Base-by-base conservation (phyloP, 805 yeast species). In the Saccharomycopsis selenospora region DNA sequence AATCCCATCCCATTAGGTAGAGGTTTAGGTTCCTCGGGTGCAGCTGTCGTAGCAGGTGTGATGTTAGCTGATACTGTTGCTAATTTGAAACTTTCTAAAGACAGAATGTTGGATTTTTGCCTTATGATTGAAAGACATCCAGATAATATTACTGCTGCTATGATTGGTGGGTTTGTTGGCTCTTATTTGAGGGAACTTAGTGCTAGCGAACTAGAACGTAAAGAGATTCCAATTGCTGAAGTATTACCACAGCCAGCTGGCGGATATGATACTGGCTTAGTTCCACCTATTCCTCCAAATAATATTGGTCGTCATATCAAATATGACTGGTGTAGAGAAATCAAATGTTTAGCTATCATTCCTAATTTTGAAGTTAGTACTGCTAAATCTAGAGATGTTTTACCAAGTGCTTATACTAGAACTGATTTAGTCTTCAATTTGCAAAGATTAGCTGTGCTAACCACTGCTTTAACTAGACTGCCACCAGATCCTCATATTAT, bases 101-200 rank as follows among this genome's bases (percentile, higher is more conserved):
- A 78, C 58, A 75, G 98, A 58, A 76, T 93, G 80, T 71, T 93
- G 59, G 99, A 93, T 66, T 93, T 85, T 71, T 88, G 96, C 65
- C 74, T 93, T 58, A 86, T 93, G 93, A 90, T 93, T 57, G 99
- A 93, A 70, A 81, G 98, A 64, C 99, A 93, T 61, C 99, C 99
- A 29, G 99, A 93, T 67, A 93, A 93, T 66, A 90, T 93, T 60
- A 88, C 96, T 10, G 99, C 99, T 27, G 96, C 99, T 30, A 88
- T 93, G 96, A 84, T 90, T 82, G 99, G 99, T 52, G 97, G 99
- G 1, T 93, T 93, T 65, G 96, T 90, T 38, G 99, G 99, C 40
- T 88, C 96, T 3, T 93, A 85, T 66, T 74, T 93, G 61, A 78
- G 95, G 59, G 95, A 86, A 54, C 69, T 93, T 51, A 71, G 80